Conservation (phyloP, 2,329 filamentous ascomycete species). For the Diaporthe ampelina region DNA sequence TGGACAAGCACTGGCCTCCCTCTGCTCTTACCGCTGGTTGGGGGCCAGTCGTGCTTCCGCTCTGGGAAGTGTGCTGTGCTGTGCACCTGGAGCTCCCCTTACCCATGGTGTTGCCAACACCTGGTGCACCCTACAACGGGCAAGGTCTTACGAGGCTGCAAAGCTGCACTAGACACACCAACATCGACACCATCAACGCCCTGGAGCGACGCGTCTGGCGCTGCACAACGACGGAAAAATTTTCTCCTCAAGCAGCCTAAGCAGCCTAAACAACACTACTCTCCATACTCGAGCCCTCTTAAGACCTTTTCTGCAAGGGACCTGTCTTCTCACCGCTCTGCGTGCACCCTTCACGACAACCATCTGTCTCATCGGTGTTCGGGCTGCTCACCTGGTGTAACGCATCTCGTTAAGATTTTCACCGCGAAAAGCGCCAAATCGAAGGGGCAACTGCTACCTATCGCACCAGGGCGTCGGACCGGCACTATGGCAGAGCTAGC, state of each 20-base stretch:
- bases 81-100: constrained; percentile 17
- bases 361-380: constrained; percentile 20
- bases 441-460: neutral
- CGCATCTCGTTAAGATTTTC: neutral
- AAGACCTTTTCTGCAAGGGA: constrained; percentile 10
- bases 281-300: constrained; percentile 17
- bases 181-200: constrained; percentile 9
- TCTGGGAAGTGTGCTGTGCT: constrained; percentile 9
- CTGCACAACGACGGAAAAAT: constrained; percentile 17
- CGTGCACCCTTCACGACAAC: neutral
- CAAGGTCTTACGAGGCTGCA: constrained; percentile 5
- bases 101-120: constrained; percentile 1
- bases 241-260: constrained; percentile 3
- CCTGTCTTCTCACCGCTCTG: constrained; percentile 27
- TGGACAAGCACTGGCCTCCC: constrained; percentile 29
- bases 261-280: constrained; percentile 9
- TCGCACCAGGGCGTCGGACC: constrained; percentile 34
- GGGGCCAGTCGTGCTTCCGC: constrained; percentile 8
- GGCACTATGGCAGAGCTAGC: constrained; percentile 50
- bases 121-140: constrained; percentile 11
- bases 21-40: constrained; percentile 32
- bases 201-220: constrained; percentile 10
- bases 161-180: neutral
- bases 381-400: constrained; percentile 14
- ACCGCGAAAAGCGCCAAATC: constrained; percentile 24